Base-by-base conservation (phyloP, 495 filamentous ascomycete genomes). In the Penicillium pulvis region DNA sequence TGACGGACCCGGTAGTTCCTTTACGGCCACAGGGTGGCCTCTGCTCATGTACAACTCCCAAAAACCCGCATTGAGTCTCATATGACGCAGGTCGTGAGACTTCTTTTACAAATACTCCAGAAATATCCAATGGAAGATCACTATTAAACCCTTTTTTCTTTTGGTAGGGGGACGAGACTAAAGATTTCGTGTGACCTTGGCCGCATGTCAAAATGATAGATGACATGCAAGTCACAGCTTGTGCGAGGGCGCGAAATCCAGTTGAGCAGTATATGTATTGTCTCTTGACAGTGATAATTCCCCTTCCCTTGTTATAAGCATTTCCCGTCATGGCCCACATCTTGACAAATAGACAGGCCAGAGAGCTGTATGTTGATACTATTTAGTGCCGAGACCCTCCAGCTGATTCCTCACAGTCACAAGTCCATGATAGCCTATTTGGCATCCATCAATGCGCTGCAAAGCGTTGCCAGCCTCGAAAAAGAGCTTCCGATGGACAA, bases 371-470 rank as follows among this genome's bases (percentile, higher is more conserved):
- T 69, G 85, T 79, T 56, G 45, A 20, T 35, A 3, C 6, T 35
- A 6, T 4, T 7, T 35, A 28, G 28, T 28, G 28, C 28, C 0
- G 1, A 28, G 28, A 28, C 28, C 28, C 28, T 28, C 6, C 28
- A 28, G 28, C 28, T 28, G 4, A 28, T 28, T 0, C 6, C 28
- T 28, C 33, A 14, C 33, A 96, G 92, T 65, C 91, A 96, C 75
- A 93, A 93, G 76, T 85, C 91, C 14, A 87, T 96, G 41, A 86
- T 96, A 53, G 91, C 92, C 61, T 97, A 96, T 70, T 82, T 96
- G 19, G 79, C 83, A 23, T 81, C 89, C 16, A 82, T 77, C 59
- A 86, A 87, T 62, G 82, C 93, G 28, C 61, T 79, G 20, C 81
- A 82, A 53, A 87, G 81, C 62, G 87, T 85, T 33, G 76, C 85